Percentiles rank a stretch among this genome's conserved stretches.
phyloP scores from a whole-genome alignment of 2,329 filamentous ascomycete species.

The Verticillium nubilum region DNA sequence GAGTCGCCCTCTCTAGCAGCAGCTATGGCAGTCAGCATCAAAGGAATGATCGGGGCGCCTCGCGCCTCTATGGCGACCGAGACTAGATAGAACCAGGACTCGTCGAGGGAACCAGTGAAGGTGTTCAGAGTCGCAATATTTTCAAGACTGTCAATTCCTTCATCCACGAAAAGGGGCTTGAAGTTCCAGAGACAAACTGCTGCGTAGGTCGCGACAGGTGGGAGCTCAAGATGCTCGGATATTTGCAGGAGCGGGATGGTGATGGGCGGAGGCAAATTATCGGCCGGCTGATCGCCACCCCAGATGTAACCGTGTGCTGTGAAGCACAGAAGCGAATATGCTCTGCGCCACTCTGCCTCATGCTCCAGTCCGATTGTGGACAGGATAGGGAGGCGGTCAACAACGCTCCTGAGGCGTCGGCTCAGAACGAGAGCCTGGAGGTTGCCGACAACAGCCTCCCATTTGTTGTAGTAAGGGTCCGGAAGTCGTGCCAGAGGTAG shows the following conservation, averaged over 20 bases:
- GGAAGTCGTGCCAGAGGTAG: constrained; percentile 75
- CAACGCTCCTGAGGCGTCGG: constrained; percentile 71
- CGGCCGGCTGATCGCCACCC: constrained; percentile 79
- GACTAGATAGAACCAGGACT: constrained; percentile 98
- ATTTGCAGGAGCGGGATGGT: constrained; percentile 77
- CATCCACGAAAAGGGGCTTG: constrained; percentile 80
- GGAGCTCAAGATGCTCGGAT: constrained; percentile 74
- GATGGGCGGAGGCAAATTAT: constrained; percentile 73
- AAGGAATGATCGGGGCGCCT: constrained; percentile 76
- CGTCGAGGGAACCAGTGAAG: constrained; percentile 89
- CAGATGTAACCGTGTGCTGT: constrained; percentile 95
- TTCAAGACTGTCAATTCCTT: constrained; percentile 75
- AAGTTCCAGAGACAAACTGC: constrained; percentile 95
- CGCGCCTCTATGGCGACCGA: constrained; percentile 94
- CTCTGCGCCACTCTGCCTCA: constrained; percentile 87
- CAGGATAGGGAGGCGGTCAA: constrained; percentile 77
- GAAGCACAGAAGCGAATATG: constrained; percentile 85
- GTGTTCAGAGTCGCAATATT: constrained; percentile 86
- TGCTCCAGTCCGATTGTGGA: constrained; percentile 76
- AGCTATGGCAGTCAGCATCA: constrained; percentile 83
- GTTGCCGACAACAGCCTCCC: constrained; percentile 83
- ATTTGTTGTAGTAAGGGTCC: constrained; percentile 89
- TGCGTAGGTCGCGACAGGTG: constrained; percentile 90
- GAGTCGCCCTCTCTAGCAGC: constrained; percentile 69
- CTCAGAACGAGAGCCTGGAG: constrained; percentile 83